These are phyloP conservation scores for Wallacemonas sp. DNA, from an alignment of 208 protist species.

Conservation along the genomic window DNA sequence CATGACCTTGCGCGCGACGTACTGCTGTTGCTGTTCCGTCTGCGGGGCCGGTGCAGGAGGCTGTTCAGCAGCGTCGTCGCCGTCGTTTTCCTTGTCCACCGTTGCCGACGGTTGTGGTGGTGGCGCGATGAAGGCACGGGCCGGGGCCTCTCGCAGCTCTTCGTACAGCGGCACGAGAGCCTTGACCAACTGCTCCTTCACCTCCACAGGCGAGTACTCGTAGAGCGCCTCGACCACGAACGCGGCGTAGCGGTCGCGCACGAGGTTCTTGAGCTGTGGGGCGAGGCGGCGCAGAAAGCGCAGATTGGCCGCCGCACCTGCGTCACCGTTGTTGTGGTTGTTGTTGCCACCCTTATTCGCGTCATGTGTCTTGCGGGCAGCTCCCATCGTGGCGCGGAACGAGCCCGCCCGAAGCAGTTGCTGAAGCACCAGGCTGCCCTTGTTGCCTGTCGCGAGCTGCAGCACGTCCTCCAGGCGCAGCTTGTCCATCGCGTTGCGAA, in stretches of 20 bases:
- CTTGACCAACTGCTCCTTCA: slow-evolving; percentile 83
- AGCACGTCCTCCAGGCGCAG: slow-evolving; percentile 65
- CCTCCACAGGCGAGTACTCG: slow-evolving; percentile 51
- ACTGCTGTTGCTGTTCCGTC: slow-evolving; percentile 35
- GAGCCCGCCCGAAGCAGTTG: slow-evolving; percentile 63
- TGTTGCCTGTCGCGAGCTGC: slow-evolving; percentile 33
- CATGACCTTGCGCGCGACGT: slow-evolving; percentile 82
- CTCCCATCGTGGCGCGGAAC: slow-evolving; percentile 15
- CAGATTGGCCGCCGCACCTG: slow-evolving; percentile 27
- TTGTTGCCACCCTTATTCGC: not conserved
- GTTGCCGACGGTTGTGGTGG: not conserved
- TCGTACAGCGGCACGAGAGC: slow-evolving; percentile 69
- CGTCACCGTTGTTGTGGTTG: not conserved
- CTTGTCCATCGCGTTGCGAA: slow-evolving; percentile 74
- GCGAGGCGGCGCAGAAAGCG: slow-evolving; percentile 64
- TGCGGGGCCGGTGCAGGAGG: slow-evolving; percentile 1
- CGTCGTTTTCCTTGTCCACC: not conserved
- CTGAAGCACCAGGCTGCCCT: slow-evolving; percentile 80
- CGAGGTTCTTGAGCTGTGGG: slow-evolving; percentile 37
- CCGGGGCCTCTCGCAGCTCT: slow-evolving; percentile 16
- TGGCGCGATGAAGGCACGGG: not conserved
- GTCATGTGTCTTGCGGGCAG: slow-evolving; percentile 5
- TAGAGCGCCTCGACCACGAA: slow-evolving; percentile 83
- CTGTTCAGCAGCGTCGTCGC: not conserved
- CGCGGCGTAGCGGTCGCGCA: slow-evolving; percentile 64